These are phyloP conservation scores for Erodium texanum DNA, from an alignment of 441 rosid species.

Conservation along the genomic window DNA sequence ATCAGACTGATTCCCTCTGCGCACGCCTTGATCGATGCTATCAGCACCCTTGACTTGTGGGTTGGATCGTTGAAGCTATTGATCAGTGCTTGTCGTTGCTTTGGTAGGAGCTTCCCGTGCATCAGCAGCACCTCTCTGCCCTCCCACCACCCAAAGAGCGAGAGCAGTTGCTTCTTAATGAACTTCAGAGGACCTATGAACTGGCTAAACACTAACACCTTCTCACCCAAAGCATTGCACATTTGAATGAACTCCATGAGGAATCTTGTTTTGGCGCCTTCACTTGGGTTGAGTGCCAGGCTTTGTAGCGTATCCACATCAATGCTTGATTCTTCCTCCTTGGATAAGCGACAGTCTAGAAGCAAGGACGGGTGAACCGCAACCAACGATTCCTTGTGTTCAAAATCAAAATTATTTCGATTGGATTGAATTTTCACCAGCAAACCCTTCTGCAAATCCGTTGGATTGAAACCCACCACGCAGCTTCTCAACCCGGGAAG, in stretches of 20 bases:
- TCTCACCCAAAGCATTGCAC: constrained; percentile 37
- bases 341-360: constrained; percentile 23
- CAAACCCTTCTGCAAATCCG: constrained; percentile 36
- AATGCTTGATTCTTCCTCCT: constrained; percentile 10
- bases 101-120: constrained; percentile 36
- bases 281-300: constrained; percentile 29
- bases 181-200: constrained; percentile 37
- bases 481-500: constrained; percentile 69
- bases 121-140: constrained; percentile 42
- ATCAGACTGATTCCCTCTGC: constrained; percentile 70
- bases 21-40: constrained; percentile 68
- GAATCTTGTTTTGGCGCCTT: constrained; percentile 56
- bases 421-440: constrained; percentile 19
- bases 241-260: constrained; percentile 40
- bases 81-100: constrained; percentile 40
- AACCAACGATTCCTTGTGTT: constrained; percentile 29
- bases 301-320: constrained; percentile 20
- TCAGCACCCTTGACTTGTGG: constrained; percentile 44
- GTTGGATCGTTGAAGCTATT: constrained; percentile 39
- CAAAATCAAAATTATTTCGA: constrained; percentile 17
- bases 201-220: constrained; percentile 66
- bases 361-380: constrained; percentile 53
- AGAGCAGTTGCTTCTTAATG: constrained; percentile 32
- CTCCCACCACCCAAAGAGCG: constrained; percentile 33
- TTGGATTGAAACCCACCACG: constrained; percentile 46